Evolutionary conservation across 108 stramenopile species (phyloP).

Genomic region (Skeletonema potamos): DNA sequence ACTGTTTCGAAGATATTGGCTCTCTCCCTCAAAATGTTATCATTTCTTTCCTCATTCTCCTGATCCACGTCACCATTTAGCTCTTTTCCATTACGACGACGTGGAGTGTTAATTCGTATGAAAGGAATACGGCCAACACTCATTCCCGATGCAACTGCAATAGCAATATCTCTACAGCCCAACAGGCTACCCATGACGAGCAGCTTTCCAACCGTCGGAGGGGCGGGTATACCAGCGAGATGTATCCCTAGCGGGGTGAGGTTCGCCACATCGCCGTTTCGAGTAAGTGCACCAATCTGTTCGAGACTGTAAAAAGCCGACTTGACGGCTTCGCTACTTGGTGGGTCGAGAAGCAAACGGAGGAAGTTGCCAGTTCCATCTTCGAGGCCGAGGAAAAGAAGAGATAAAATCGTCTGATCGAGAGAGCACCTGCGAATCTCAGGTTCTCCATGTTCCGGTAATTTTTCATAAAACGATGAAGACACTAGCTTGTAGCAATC

Average conservation of each 20-base stretch:
- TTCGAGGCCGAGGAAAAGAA: slow-evolving; percentile 83
- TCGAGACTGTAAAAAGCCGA: slow-evolving; percentile 62
- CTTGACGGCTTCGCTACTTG: slow-evolving; percentile 53
- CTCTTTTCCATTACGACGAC: slow-evolving; percentile 2
- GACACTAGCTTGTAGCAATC: slow-evolving; percentile 89
- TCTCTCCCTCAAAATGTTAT: slow-evolving; percentile 56
- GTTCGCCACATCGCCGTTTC: slow-evolving; percentile 11
- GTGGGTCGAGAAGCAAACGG: slow-evolving; percentile 69
- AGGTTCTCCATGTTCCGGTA: slow-evolving; percentile 72
- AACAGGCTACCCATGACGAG: slow-evolving; percentile 80
- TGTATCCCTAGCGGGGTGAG: slow-evolving; percentile 83
- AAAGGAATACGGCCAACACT: slow-evolving; percentile 78
- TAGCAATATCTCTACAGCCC: slow-evolving; percentile 71
- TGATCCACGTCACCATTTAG: slow-evolving; percentile 19
- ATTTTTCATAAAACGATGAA: slow-evolving; percentile 38
- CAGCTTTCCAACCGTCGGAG: slow-evolving; percentile 79
- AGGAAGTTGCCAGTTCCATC: slow-evolving; percentile 67
- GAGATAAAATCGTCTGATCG: slow-evolving; percentile 79
- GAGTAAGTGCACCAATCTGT: slow-evolving; percentile 59
- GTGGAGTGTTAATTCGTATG: slow-evolving; percentile 49
- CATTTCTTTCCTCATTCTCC: slow-evolving; percentile 12
- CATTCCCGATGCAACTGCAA: slow-evolving; percentile 86
- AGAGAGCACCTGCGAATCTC: slow-evolving; percentile 82
- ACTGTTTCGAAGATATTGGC: slow-evolving; percentile 59
- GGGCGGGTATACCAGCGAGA: slow-evolving; percentile 84